Evolutionary conservation across 2,329 filamentous ascomycete species (phyloP).

Genomic region (Sclerotiophoma versabilis): DNA sequence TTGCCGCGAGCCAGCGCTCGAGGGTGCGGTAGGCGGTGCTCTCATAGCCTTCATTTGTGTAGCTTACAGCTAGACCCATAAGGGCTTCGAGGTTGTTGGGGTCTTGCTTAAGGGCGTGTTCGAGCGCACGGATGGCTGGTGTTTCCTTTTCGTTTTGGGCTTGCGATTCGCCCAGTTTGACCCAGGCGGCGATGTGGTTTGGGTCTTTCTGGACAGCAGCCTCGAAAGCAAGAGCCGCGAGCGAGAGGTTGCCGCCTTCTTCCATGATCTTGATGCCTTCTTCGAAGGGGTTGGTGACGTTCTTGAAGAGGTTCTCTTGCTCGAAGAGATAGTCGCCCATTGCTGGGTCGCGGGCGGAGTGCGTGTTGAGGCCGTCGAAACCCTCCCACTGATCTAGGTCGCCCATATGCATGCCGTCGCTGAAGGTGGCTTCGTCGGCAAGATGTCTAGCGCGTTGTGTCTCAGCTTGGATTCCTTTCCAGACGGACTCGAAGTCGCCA

Average conservation of each 20-base stretch:
- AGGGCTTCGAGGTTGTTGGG: slow-evolving; percentile 85
- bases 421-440: slow-evolving; percentile 69
- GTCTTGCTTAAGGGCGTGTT: slow-evolving; percentile 88
- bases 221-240: slow-evolving; percentile 94
- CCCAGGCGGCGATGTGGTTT: slow-evolving; percentile 90
- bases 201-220: slow-evolving; percentile 91
- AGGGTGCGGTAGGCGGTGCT: slow-evolving; percentile 94
- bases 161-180: slow-evolving; percentile 87
- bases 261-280: slow-evolving; percentile 93
- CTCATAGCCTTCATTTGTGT: slow-evolving; percentile 99
- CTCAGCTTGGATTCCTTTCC: slow-evolving; percentile 82
- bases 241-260: slow-evolving; percentile 89
- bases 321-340: slow-evolving; percentile 95
- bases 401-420: slow-evolving; percentile 68
- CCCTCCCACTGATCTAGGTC: slow-evolving; percentile 82
- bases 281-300: slow-evolving; percentile 83
- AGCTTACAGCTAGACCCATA: slow-evolving; percentile 95
- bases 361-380: slow-evolving; percentile 74
- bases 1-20: slow-evolving; percentile 94
- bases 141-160: slow-evolving; percentile 99
- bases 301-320: slow-evolving; percentile 87
- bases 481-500: slow-evolving; percentile 91
- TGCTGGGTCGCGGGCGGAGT: slow-evolving; percentile 73
- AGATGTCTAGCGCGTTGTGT: slow-evolving; percentile 73
- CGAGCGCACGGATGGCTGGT: slow-evolving; percentile 90